Conservation (phyloP, 192 early-diverging fungal genomes). For the Umbelopsis vinacea region DNA sequence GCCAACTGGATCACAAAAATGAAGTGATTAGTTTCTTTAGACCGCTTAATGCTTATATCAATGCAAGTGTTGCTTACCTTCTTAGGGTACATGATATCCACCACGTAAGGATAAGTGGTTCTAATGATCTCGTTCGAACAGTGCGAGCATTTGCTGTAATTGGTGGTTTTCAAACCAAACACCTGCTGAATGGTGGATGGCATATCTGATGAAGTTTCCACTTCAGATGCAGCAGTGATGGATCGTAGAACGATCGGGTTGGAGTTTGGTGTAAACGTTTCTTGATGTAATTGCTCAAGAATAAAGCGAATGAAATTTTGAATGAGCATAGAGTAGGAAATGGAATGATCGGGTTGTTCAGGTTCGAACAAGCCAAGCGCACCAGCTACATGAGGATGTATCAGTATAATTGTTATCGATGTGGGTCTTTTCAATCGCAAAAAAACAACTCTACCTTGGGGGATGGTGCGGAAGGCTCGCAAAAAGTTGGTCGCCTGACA, state of each 20-base stretch:
- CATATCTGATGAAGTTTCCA: slow-evolving; percentile 19
- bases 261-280: slow-evolving; percentile 53
- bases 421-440: too few species aligned
- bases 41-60: too few species aligned
- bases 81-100: slow-evolving; percentile 83
- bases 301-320: slow-evolving; percentile 92
- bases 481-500: slow-evolving; percentile 96
- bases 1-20: neutral
- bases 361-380: slow-evolving; percentile 91
- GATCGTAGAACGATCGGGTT: slow-evolving; percentile 38
- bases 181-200: slow-evolving; percentile 67
- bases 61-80: slow-evolving; percentile 35
- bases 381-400: slow-evolving; percentile 50
- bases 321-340: slow-evolving; percentile 74
- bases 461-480: slow-evolving; percentile 78
- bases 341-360: slow-evolving; percentile 61
- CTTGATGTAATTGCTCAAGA: slow-evolving; percentile 86
- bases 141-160: slow-evolving; percentile 65
- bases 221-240: slow-evolving; percentile 9
- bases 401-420: neutral
- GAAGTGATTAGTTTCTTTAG: neutral
- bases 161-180: slow-evolving; percentile 68
- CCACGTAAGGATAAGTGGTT: slow-evolving; percentile 76
- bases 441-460: slow-evolving; percentile 63
- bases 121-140: slow-evolving; percentile 66